Base-by-base conservation (phyloP, 495 filamentous ascomycete species). In the Xylaria palmicola region DNA sequence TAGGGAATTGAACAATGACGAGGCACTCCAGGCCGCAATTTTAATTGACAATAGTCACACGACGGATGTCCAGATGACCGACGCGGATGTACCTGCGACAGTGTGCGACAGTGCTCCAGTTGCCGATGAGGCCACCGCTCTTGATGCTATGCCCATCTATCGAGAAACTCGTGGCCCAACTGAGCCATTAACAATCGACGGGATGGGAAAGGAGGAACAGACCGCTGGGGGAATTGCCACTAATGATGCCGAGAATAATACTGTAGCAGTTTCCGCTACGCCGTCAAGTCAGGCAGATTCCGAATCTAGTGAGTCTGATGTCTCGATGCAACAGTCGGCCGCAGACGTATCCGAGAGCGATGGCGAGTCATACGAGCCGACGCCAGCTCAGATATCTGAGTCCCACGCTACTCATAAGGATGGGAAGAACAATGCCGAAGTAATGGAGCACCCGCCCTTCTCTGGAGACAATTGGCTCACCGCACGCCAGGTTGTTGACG, bases 351-450 rank as follows among this genome's bases (percentile, higher is more conserved):
- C 62, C n/a, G 45, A 49, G 40, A 60, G 39, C 41, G 61, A 57
- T 39, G 56, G 69, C 36, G 60, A 54, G 6, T 51, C 62, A 44
- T 61, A 64, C 30, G 56, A 40, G 34, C 54, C 57, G 24, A 45
- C 52, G 8, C 43, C 58, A 24, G 47, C 34, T 37, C 49, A 65
- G 4, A 43, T 40, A 17, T 57, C 62, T 6, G 62, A 53, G 36
- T 24, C 39, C 9, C 50, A 39, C 6, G 39, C 43, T 45, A 13
- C 4, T 20, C 37, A 54, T 17, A n/a, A 32, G 17, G 19, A 47
- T 5, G 57, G 40, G 40, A 47, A 32, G 34, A 40, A 63, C 3
- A 50, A 44, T 15, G 8, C 36, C 22, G 22, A 56, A 12, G 19
- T 39, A 29, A 62, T 36, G 17, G 19, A 49, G 20, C 8, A 9